Base-by-base conservation (phyloP, 208 protist genomes). In the Leishmania braziliensis region DNA sequence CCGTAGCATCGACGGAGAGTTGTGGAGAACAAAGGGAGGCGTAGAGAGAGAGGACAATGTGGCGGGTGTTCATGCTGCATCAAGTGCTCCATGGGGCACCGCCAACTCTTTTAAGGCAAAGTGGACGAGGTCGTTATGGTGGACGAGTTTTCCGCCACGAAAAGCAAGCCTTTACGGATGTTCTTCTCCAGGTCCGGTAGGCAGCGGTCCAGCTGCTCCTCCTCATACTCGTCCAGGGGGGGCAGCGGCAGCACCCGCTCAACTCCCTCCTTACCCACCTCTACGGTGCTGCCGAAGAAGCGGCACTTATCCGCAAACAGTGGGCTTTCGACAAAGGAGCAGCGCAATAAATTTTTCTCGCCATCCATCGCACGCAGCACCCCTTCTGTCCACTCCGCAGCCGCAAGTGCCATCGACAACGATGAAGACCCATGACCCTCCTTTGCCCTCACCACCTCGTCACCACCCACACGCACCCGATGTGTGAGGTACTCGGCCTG, bases 91-190 rank as follows among this genome's bases (percentile, higher is more conserved):
- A 72, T 23, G 9, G 20, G 43, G 9, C 14, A 0, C 43, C 43
- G 46, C 10, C 16, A 72, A 10, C 14, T 48, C 68, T 72, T 51
- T 43, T 51, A 72, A 18, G 29, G 6, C n/a, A 9, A 29, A 33
- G 18, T 50, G 12, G 43, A 12, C 12, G 36, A n/a, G 46, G 63
- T 0, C 0, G 50, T 53, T 53, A 39, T 69, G 29, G 80, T 69
- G 33, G 66, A 10, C 5, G 76, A 29, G 20, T 78, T 81, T 48
- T 43, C 66, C 23, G 6, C 56, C 60, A 69, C 87, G 74, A 92
- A 97, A 48, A 92, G 84, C 20, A 94, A n/a, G n/a, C 94, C 96
- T 84, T 97, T 97, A 18, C 86, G 75, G 48, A 98, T 97, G 83
- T 97, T 97, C 72, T 88, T 93, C 79, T 96, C 78, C 60, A 98